Evolutionary conservation across 108 stramenopile species (phyloP).

Genomic region (Cyclotella kingstonii): DNA sequence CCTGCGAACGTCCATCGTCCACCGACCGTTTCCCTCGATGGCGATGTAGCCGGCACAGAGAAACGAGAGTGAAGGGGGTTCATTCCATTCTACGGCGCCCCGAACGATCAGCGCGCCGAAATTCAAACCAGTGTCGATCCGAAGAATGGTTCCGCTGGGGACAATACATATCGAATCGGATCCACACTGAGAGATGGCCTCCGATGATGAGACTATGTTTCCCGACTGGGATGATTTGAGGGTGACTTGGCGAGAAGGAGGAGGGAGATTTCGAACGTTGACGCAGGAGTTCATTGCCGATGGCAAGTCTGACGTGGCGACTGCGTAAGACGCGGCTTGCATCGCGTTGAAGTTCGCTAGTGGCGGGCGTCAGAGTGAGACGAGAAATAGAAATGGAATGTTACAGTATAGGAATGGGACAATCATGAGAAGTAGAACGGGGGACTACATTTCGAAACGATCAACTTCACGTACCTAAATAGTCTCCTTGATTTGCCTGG

Average conservation of each 20-base stretch:
- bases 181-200: constrained; percentile 7
- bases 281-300: constrained; percentile 1
- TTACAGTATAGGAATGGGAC: not conserved
- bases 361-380: no score
- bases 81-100: constrained; percentile 48
- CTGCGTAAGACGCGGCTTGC: constrained; percentile 4
- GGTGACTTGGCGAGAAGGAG: not conserved
- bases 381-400: not conserved
- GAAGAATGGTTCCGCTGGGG: constrained; percentile 33
- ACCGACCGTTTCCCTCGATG: constrained; percentile 41
- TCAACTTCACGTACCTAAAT: not conserved
- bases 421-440: not conserved
- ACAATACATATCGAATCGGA: constrained; percentile 40
- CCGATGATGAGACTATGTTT: constrained; percentile 7
- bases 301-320: no score
- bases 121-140: constrained; percentile 39
- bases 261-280: not conserved
- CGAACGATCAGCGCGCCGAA: constrained; percentile 49
- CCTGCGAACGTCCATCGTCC: constrained; percentile 20
- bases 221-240: not conserved
- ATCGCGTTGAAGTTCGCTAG: constrained; percentile 3
- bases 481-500: not conserved
- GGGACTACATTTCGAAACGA: not conserved
- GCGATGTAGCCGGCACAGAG: constrained; percentile 62
- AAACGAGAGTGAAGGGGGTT: constrained; percentile 23